Base-by-base conservation (phyloP, 1,284 basidiomycete genomes). In the Leccinum cinnamomeum region DNA sequence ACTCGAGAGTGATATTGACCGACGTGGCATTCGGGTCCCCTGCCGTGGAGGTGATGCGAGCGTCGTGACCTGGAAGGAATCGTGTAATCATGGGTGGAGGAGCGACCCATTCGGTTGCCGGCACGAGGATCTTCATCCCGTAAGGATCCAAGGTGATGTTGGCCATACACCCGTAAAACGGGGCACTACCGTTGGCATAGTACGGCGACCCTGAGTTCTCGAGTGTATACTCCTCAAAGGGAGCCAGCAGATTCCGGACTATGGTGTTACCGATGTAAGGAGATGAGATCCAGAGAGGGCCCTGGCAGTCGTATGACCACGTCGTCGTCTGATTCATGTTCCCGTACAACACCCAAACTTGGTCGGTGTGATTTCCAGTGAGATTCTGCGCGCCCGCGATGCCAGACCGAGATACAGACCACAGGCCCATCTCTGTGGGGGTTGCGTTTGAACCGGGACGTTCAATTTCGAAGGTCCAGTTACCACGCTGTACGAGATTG, bases 1-100 rank as follows among this genome's bases (percentile, higher is more conserved):
- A 2, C 28, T 28, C 28, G 28, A 28, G 28, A 28, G 28, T 28
- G 2, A 28, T 28, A 28, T 28, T 28, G 28, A 28, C 28, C 2
- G 28, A 28, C 28, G 28, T 28, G 28, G 28, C 2, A 28, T 28
- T 28, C 28, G 28, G 2, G 28, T 2, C 79, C 5, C 78, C 81
- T 5, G 78, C 59, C 44, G 80, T 79, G 5, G 79, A 81, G 3
- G 81, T 72, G 35, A 94, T 77, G 46, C 94, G 89, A 25, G 86
- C 82, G 69, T 97, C 94, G 74, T 97, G 94, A 1, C 93, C 92
- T 0, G 94, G 94, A 4, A 76, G 75, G 77, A 95, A 95, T 59
- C 84, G 85, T 11, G 92, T 91, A 59, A 97, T 76, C 59, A 86
- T 83, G 18, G 94, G 91, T 3, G 79, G 84, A 57, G 90, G 86